Conservation (phyloP, 2,329 filamentous ascomycete genomes). For the Purpureocillium takamizusanense region DNA sequence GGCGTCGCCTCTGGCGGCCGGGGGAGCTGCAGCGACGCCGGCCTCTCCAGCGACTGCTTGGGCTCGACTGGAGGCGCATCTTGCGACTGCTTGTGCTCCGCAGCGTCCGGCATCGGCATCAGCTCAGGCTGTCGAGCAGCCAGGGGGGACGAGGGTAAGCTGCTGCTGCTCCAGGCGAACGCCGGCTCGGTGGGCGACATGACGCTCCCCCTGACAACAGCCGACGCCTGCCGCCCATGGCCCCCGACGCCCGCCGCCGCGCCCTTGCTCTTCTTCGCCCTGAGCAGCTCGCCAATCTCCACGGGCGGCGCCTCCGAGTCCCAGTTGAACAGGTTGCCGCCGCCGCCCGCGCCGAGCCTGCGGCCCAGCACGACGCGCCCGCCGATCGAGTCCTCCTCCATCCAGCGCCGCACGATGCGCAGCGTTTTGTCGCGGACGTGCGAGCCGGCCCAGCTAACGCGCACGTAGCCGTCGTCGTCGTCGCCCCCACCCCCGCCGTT, state of each 20-base stretch:
- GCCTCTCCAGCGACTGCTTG: neutral
- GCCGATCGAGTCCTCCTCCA: slow-evolving; percentile 53
- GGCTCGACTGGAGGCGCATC: no score
- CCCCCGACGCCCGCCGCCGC: no score
- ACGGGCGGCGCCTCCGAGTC: slow-evolving; percentile 42
- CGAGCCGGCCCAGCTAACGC: slow-evolving; percentile 49
- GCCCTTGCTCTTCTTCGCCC: slow-evolving; percentile 14
- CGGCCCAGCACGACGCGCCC: slow-evolving; percentile 34
- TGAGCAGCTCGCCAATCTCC: slow-evolving; percentile 30
- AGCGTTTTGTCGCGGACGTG: slow-evolving; percentile 43
- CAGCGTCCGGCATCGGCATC: neutral
- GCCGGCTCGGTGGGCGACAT: slow-evolving; percentile 16
- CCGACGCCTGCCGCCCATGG: slow-evolving; percentile 11
- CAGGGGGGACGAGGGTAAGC: slow-evolving; percentile 6
- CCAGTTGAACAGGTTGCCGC: slow-evolving; percentile 51
- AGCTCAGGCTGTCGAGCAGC: neutral
- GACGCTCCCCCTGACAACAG: slow-evolving; percentile 11
- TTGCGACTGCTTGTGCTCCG: no score
- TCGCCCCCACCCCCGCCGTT: slow-evolving; percentile 34
- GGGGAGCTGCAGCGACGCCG: neutral
- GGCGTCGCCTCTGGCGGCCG: neutral
- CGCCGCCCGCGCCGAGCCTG: slow-evolving; percentile 27
- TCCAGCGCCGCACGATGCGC: slow-evolving; percentile 54
- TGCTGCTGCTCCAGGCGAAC: slow-evolving; percentile 15
- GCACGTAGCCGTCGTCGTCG: slow-evolving; percentile 50